Evolutionary conservation across 129 eudicot genomes (phyloP).

Genomic region (Pulicaria dysenterica): DNA sequence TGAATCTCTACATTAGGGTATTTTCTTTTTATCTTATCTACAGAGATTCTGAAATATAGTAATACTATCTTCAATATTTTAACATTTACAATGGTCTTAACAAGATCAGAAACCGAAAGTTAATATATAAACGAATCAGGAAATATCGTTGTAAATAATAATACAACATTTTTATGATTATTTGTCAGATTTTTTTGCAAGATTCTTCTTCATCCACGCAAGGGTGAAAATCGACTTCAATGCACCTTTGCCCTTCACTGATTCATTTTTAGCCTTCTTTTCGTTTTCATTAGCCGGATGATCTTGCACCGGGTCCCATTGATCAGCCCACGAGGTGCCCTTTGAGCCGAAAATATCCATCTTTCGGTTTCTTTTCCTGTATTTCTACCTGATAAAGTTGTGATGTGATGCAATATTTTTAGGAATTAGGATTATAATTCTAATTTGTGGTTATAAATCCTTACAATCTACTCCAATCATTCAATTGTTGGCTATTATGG

Average conservation of each 20-base stretch:
- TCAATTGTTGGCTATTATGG: slow-evolving; percentile 21
- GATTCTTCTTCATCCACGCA: slow-evolving; percentile 45
- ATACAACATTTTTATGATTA: slow-evolving; percentile 4
- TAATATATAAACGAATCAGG: slow-evolving; percentile 11
- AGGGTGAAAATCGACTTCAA: slow-evolving; percentile 41
- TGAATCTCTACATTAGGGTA: no score
- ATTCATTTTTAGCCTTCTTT: slow-evolving; percentile 24
- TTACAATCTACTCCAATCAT: slow-evolving; percentile 22
- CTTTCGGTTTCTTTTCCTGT: slow-evolving; percentile 15
- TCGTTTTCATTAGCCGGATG: slow-evolving; percentile 30
- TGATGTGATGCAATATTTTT: slow-evolving; percentile 16
- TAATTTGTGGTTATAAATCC: slow-evolving; percentile 17
- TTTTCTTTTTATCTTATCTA: no score
- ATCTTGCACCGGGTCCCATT: slow-evolving; percentile 60
- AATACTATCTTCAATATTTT: no score
- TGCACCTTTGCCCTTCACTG: slow-evolving; percentile 33
- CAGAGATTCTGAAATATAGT: no score
- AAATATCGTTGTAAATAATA: neutral
- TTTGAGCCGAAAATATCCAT: slow-evolving; percentile 53
- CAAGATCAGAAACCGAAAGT: neutral
- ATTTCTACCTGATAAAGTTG: slow-evolving; percentile 21
- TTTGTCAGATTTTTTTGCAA: slow-evolving; percentile 45
- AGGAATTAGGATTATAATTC: neutral
- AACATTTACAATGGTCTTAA: no score
- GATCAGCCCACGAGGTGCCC: slow-evolving; percentile 72